phyloP scores from a whole-genome alignment of 1,139 yeast species.

The Kluyveromyces sp. region DNA sequence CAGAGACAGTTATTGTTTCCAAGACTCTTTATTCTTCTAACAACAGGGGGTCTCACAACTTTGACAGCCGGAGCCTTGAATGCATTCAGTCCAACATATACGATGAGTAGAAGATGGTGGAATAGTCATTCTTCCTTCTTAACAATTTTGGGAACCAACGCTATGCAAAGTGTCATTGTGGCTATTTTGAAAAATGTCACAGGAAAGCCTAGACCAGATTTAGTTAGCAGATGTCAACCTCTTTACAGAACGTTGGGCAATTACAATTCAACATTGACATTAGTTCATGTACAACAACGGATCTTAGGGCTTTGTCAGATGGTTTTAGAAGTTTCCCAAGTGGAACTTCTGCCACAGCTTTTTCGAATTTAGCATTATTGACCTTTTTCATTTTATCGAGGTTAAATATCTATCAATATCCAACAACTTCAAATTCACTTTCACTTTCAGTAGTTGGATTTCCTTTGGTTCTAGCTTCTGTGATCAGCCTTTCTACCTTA shows the following conservation, averaged over 20 bases:
- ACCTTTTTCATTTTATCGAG: slow-evolving; percentile 36
- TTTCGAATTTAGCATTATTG: slow-evolving; percentile 36
- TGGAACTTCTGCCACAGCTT: slow-evolving; percentile 44
- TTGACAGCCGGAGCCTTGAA: slow-evolving; percentile 1
- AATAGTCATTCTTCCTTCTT: slow-evolving; percentile 36
- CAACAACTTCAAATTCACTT: slow-evolving; percentile 34
- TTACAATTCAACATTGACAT: slow-evolving; percentile 30
- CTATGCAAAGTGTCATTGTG: slow-evolving; percentile 37
- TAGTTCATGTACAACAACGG: slow-evolving; percentile 32
- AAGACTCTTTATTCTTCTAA: background rate
- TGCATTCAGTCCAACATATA: slow-evolving; percentile 8
- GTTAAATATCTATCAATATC: slow-evolving; percentile 35
- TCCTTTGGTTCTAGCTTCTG: slow-evolving; percentile 35
- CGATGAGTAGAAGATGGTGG: slow-evolving; percentile 34
- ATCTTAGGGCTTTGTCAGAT: slow-evolving; percentile 33
- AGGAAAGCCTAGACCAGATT: slow-evolving; percentile 44
- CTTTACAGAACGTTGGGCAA: slow-evolving; percentile 14
- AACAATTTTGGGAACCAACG: slow-evolving; percentile 36
- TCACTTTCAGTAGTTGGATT: slow-evolving; percentile 23
- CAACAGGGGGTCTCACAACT: slow-evolving; percentile 1
- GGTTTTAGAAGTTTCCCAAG: slow-evolving; percentile 48
- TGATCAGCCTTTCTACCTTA: slow-evolving; percentile 38
- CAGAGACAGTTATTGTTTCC: slow-evolving; percentile 4
- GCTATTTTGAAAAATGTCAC: slow-evolving; percentile 39
- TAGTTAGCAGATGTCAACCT: slow-evolving; percentile 37